Conservation (phyloP, 2,329 filamentous ascomycete species). For the Diplocarpon rosae region DNA sequence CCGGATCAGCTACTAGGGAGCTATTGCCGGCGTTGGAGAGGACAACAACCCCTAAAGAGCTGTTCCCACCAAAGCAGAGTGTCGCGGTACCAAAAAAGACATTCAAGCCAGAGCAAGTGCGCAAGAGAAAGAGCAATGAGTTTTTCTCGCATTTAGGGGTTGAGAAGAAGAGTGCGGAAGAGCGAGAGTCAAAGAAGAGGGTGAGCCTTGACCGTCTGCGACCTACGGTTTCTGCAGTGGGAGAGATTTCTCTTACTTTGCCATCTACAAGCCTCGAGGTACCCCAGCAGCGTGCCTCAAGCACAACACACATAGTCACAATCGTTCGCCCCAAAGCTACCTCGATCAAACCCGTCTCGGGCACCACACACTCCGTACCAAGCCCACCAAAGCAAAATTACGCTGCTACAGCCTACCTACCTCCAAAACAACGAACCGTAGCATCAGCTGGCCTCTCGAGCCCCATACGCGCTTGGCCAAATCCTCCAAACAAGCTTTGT, state of each 20-base stretch:
- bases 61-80: neutral
- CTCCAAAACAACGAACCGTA: no score
- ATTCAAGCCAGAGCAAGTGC: neutral
- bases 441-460: no score
- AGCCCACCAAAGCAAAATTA: neutral
- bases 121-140: constrained; percentile 1
- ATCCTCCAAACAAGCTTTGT: no score
- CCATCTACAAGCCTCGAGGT: neutral
- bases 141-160: neutral
- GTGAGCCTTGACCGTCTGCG: neutral
- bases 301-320: neutral
- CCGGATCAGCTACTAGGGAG: neutral
- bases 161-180: neutral
- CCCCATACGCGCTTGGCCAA: no score
- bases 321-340: neutral
- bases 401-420: neutral
- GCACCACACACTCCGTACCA: neutral
- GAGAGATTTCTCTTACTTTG: neutral
- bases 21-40: no score
- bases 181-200: neutral
- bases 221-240: neutral
- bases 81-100: neutral
- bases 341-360: neutral
- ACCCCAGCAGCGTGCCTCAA: neutral
- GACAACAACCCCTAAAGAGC: neutral